Evolutionary conservation across 1,284 basidiomycete species (phyloP), one percentile per base, ranked within the genome.

Genomic region (Malassezia brasiliensis): DNA sequence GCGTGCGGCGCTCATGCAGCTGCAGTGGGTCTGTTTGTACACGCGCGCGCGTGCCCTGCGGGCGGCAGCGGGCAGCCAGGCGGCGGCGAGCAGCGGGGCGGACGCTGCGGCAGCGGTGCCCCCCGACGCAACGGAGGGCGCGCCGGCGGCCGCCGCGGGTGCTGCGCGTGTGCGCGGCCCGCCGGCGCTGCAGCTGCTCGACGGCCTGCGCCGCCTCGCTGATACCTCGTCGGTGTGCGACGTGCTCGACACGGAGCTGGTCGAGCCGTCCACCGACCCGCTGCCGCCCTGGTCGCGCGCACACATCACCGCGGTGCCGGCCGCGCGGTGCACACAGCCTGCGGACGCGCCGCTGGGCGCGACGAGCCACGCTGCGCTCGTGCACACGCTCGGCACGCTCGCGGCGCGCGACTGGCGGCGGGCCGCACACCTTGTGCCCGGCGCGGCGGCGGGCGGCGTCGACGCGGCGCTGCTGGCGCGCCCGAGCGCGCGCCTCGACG

Each of bases 1-100:
- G 28, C 55, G 55, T 5, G 55, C 50, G 0, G 55, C 55, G 22
- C 50, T 57, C 7, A 41, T 47, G 46, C 55, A 49, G 22, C 38
- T 57, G 45, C 37, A 46, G 25, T 57, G 50, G 50, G 14, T 48
- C 15, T 57, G 55, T 22, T 22, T 57, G 37, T 32, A 41, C 22
- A 56, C 54, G 6, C 40, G 42, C 12, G 54, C 54, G 25, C 45
- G 45, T 11, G 25, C 39, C 20, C n/a, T 40, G 39, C 39, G 25
- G 12, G 20, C 25, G 4, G 25, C 25, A n/a, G n/a, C n/a, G n/a
- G n/a, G n/a, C n/a, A n/a, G n/a, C n/a, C n/a, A n/a, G n/a, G n/a
- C n/a, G n/a, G n/a, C n/a, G n/a, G n/a, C n/a, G n/a, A n/a, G n/a
- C n/a, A n/a, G n/a, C n/a, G n/a, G n/a, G n/a, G n/a, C n/a, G n/a